Evolutionary conservation across 192 early-diverging fungal genomes (phyloP).

Genomic region (Pilaira anomala): DNA sequence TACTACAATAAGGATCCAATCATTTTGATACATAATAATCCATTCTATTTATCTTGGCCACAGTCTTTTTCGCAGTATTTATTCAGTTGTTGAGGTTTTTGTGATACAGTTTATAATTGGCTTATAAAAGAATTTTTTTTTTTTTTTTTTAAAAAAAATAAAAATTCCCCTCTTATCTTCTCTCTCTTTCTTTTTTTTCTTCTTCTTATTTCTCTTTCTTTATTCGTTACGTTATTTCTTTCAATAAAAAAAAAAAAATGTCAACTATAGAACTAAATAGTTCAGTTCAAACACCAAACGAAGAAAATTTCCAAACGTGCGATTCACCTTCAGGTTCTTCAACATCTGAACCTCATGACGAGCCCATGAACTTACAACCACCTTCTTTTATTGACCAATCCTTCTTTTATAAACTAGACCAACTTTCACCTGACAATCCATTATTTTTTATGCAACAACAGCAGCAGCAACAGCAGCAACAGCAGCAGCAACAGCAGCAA

Average conservation of each 20-base stretch:
- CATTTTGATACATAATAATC: too few relatives aligned
- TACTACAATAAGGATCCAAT: too few relatives aligned
- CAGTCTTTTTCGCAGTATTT: too few relatives aligned
- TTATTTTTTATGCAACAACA: constrained; percentile 20
- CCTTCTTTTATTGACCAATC: constrained; percentile 22
- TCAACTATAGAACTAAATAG: constrained; percentile 5
- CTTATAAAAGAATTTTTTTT: background rate
- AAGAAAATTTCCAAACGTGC: constrained; percentile 21
- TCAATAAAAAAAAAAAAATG: background rate
- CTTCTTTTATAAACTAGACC: constrained; percentile 20
- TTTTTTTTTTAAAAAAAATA: background rate
- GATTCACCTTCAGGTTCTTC: constrained; percentile 31
- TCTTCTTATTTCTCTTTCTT: background rate
- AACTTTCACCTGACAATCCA: constrained; percentile 19
- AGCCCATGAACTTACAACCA: constrained; percentile 12
- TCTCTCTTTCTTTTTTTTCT: background rate
- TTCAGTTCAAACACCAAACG: constrained; percentile 1
- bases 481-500: constrained; percentile 8
- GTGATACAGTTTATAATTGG: background rate
- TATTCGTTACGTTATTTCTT: background rate
- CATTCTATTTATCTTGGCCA: too few relatives aligned
- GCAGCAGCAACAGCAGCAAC: background rate
- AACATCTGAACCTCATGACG: constrained; percentile 31
- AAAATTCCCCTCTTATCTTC: background rate
- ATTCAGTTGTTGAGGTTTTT: too few relatives aligned